Evolutionary conservation across 192 early-diverging fungal genomes (phyloP).

Genomic region (Kappamyces sp.): DNA sequence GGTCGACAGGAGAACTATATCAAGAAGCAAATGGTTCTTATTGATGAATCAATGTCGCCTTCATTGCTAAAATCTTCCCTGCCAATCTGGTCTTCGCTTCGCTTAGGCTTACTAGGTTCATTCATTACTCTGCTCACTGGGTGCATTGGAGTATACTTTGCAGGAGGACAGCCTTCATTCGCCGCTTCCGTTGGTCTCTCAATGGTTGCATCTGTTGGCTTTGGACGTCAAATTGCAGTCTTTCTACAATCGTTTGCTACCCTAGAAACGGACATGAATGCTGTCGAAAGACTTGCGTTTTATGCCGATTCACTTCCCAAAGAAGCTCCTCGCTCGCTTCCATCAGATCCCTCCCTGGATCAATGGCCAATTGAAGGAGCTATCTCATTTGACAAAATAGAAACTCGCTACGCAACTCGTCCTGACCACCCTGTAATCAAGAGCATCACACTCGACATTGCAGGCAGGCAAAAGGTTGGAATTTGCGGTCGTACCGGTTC

Average conservation of each 20-base stretch:
- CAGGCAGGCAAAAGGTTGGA: slow-evolving; percentile 54
- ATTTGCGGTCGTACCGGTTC: slow-evolving; percentile 62
- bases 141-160: too few relatives aligned
- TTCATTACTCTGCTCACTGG: background rate
- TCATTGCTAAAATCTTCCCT: slow-evolving; percentile 13
- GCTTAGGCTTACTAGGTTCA: slow-evolving; percentile 9
- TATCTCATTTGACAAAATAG: slow-evolving; percentile 11
- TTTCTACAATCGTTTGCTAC: slow-evolving; percentile 33
- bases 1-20: slow-evolving; percentile 14
- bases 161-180: background rate
- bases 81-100: slow-evolving; percentile 18
- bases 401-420: slow-evolving; percentile 31
- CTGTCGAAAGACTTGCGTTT: slow-evolving; percentile 27
- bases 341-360: background rate
- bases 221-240: slow-evolving; percentile 58
- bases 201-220: slow-evolving; percentile 16
- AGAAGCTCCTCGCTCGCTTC: slow-evolving; percentile 14
- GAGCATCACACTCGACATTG: slow-evolving; percentile 20
- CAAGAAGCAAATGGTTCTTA: slow-evolving; percentile 1
- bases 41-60: slow-evolving; percentile 19
- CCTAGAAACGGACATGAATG: slow-evolving; percentile 38
- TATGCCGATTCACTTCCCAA: slow-evolving; percentile 20
- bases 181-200: slow-evolving; percentile 11
- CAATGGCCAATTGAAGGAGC: slow-evolving; percentile 16
- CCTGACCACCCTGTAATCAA: slow-evolving; percentile 30